phyloP scores from a whole-genome alignment of 1,284 basidiomycete species.

The Moesziomyces sp. region DNA sequence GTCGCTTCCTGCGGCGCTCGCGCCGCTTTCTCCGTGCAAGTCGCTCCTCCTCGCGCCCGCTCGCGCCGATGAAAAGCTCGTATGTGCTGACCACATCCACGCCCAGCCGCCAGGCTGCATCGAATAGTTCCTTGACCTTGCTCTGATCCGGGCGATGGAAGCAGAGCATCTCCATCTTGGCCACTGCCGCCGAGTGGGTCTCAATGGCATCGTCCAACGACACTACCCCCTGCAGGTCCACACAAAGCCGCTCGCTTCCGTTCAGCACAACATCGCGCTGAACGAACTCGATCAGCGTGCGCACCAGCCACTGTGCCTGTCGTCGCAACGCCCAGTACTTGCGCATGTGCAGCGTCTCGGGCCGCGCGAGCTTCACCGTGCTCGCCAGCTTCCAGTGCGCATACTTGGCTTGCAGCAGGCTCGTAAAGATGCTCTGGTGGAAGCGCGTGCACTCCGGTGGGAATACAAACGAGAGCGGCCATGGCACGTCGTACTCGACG shows the following conservation, averaged over 20 bases:
- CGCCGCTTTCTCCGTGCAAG: slow-evolving; percentile 24
- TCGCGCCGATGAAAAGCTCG: slow-evolving; percentile 30
- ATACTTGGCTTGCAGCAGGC: slow-evolving; percentile 36
- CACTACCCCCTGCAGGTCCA: slow-evolving; percentile 9
- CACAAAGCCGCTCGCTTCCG: slow-evolving; percentile 9
- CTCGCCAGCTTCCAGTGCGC: slow-evolving; percentile 28
- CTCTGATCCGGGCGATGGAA: slow-evolving; percentile 28
- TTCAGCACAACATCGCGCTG: slow-evolving; percentile 28
- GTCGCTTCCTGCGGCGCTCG: slow-evolving; percentile 29
- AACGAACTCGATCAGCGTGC: slow-evolving; percentile 27
- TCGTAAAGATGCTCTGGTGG: slow-evolving; percentile 38
- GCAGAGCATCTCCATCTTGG: slow-evolving; percentile 33
- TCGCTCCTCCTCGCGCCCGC: slow-evolving; percentile 29
- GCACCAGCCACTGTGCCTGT: slow-evolving; percentile 41
- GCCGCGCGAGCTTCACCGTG: slow-evolving; percentile 31
- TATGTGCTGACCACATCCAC: slow-evolving; percentile 34
- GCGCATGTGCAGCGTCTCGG: slow-evolving; percentile 36
- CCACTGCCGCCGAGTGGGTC: slow-evolving; percentile 20
- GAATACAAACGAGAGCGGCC: slow-evolving; percentile 38
- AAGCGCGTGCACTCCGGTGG: slow-evolving; percentile 20
- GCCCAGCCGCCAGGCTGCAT: slow-evolving; percentile 21
- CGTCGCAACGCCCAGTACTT: slow-evolving; percentile 42
- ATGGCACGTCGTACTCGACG: slow-evolving; percentile 46
- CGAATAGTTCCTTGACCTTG: slow-evolving; percentile 29
- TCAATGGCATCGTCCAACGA: slow-evolving; percentile 36